Evolutionary conservation across 2,329 filamentous ascomycete species (phyloP).

Genomic region (Plenodomus lindquistii): DNA sequence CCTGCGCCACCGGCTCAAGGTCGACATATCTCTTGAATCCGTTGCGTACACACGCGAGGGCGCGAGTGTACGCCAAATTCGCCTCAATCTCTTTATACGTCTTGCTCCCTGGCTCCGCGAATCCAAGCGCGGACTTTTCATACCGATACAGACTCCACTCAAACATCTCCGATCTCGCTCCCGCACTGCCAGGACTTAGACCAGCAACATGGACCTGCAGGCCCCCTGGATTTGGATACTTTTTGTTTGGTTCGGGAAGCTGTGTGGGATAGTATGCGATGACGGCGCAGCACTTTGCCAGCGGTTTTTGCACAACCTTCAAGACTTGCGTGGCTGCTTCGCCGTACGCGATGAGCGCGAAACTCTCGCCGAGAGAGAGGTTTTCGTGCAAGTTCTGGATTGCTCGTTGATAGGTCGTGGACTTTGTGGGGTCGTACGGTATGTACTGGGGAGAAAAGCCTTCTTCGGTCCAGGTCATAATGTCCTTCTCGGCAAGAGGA

Average conservation of each 20-base stretch:
- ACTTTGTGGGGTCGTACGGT: constrained; percentile 30
- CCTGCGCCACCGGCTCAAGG: constrained; percentile 37
- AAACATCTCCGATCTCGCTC: constrained; percentile 36
- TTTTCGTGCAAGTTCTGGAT: constrained; percentile 45
- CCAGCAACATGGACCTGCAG: constrained; percentile 48
- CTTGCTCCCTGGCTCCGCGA: constrained; percentile 47
- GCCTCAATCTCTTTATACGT: constrained; percentile 48
- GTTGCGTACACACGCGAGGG: constrained; percentile 43
- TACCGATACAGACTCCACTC: constrained; percentile 49
- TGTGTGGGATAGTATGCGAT: constrained; percentile 50
- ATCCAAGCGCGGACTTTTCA: constrained; percentile 42
- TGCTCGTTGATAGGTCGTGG: constrained; percentile 35
- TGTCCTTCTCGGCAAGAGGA: constrained; percentile 42
- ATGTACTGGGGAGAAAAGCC: constrained; percentile 49
- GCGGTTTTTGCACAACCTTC: constrained; percentile 46
- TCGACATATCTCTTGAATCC: constrained; percentile 43
- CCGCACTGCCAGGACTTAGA: constrained; percentile 36
- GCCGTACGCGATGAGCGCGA: constrained; percentile 46
- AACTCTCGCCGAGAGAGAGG: constrained; percentile 44
- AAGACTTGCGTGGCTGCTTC: constrained; percentile 47
- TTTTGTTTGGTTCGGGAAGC: constrained; percentile 42
- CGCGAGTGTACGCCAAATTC: constrained; percentile 49
- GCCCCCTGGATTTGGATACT: constrained; percentile 45
- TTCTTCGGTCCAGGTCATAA: constrained; percentile 49
- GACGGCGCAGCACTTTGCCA: constrained; percentile 46